Evolutionary conservation across 2,329 filamentous ascomycete genomes (phyloP).

Genomic region (Gnomoniopsis smithogilvyi): DNA sequence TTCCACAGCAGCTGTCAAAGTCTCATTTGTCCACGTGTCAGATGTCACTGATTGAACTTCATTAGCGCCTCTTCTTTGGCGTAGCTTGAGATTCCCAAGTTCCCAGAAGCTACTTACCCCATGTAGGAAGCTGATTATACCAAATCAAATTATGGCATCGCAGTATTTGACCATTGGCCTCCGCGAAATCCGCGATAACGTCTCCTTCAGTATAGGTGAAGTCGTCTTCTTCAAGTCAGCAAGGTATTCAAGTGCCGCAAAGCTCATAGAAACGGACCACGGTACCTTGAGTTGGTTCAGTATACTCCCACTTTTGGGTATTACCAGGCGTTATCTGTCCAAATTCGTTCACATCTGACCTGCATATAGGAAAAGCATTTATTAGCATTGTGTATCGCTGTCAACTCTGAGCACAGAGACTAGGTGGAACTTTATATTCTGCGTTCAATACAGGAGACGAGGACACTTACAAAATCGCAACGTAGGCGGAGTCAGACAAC

Average conservation of each 20-base stretch:
- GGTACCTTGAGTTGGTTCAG: conserved; percentile 50
- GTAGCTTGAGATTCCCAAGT: neutral
- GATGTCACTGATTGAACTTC: conserved; percentile 27
- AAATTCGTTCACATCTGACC: conserved; percentile 52
- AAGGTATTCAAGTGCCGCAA: neutral
- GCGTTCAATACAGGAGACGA: neutral
- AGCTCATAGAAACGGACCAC: neutral
- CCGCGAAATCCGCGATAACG: conserved; percentile 45
- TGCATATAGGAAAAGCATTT: neutral
- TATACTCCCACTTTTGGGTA: conserved; percentile 61
- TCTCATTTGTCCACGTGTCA: conserved; percentile 53
- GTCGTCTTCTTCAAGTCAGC: conserved; percentile 32
- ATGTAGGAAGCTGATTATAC: conserved; percentile 50
- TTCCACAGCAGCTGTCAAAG: conserved; percentile 51
- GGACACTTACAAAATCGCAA: conserved; percentile 40
- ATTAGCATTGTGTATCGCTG: no score
- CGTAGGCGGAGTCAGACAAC: conserved; percentile 52
- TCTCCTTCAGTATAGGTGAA: conserved; percentile 61
- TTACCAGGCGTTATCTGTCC: conserved; percentile 65
- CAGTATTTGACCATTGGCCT: conserved; percentile 46
- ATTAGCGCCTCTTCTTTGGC: neutral
- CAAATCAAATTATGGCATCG: conserved; percentile 61
- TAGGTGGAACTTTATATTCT: neutral
- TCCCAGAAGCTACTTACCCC: conserved; percentile 29
- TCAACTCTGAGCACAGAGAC: no score